These are phyloP conservation scores for Botryotinia globosa DNA, from an alignment of 2,329 filamentous ascomycete species.

Conservation along the genomic window DNA sequence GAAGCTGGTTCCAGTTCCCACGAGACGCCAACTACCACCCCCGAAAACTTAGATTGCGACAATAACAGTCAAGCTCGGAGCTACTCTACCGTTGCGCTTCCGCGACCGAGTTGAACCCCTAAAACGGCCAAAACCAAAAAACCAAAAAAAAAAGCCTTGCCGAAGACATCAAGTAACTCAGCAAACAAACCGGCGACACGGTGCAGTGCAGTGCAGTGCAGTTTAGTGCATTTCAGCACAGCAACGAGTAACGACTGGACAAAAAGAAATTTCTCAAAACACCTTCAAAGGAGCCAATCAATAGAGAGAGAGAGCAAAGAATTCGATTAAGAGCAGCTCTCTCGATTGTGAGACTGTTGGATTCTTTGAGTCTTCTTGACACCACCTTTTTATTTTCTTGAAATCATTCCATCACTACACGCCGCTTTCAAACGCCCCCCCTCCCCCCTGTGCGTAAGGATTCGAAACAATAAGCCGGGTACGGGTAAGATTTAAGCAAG, in stretches of 20 bases:
- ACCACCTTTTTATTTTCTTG: neutral
- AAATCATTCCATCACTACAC: neutral
- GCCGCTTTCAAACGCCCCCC: conserved; percentile 6
- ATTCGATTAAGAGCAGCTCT: neutral
- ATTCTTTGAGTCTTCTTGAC: neutral
- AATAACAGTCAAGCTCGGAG: neutral
- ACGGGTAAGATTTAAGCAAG: conserved; percentile 15
- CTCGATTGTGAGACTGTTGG: neutral
- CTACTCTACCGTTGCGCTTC: conserved; percentile 3
- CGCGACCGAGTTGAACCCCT: conserved; percentile 1
- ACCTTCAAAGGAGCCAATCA: neutral
- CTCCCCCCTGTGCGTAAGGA: conserved; percentile 19
- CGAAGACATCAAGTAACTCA: conserved; percentile 10
- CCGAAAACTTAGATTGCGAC: conserved; percentile 18
- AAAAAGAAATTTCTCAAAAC: neutral
- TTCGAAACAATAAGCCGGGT: conserved; percentile 16
- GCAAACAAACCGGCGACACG: conserved; percentile 7
- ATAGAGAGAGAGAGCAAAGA: neutral
- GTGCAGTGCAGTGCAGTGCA: conserved; percentile 7
- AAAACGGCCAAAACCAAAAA: neutral
- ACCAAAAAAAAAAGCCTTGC: neutral
- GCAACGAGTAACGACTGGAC: neutral
- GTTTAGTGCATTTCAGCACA: neutral
- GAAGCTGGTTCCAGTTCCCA: conserved; percentile 17
- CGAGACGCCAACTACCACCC: conserved; percentile 16